Evolutionary conservation across 2,329 filamentous ascomycete genomes (phyloP), one percentile per base, ranked within the genome.

Genomic region (Penicillium psychrosexuale): DNA sequence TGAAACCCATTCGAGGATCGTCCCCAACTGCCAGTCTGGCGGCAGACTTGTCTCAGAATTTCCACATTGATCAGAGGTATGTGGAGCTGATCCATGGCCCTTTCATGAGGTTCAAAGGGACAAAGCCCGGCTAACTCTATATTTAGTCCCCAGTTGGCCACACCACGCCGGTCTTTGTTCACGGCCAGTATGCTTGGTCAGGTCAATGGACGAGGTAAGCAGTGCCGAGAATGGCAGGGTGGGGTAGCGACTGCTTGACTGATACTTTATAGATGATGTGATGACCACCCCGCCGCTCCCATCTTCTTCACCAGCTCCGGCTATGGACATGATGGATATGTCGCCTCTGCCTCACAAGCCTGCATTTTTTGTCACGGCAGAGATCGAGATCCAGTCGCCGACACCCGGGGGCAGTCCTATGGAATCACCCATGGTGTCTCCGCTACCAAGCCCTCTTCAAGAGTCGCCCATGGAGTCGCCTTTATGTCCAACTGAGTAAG

Each of bases 31-130:
- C 91, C 49, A 96, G 90, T 69, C 79, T 99, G 64, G 93, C 92
- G 39, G 92, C 91, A 59, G 94, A 99, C 76, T 82, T 97, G 66
- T 97, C 92, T 55, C 91, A 96, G 72, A 99, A 97, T 79, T 96
- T 97, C 72, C 89, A 93, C 71, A 89, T 97, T 72, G 92, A 97
- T 75, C 91, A 88, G 69, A 97, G 92, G 93, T 97, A 42, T 11
- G 51, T 43, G 15, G 17, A 28, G 7, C 13, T 22, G 28, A 1
- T 17, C 19, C 27, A 24, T 28, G 22, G n/a, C 31, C 36, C 47
- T 49, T 39, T 46, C 37, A 27, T 24, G 11, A n/a, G 9, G 8
- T 33, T 30, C 27, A 51, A 52, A 46, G 47, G 57, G 40, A 61
- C 61, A 63, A 59, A 57, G 60, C 30, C 39, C 22, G 61, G 62